Evolutionary conservation across 1,284 basidiomycete species (phyloP).

Genomic region (Pascua sp.): DNA sequence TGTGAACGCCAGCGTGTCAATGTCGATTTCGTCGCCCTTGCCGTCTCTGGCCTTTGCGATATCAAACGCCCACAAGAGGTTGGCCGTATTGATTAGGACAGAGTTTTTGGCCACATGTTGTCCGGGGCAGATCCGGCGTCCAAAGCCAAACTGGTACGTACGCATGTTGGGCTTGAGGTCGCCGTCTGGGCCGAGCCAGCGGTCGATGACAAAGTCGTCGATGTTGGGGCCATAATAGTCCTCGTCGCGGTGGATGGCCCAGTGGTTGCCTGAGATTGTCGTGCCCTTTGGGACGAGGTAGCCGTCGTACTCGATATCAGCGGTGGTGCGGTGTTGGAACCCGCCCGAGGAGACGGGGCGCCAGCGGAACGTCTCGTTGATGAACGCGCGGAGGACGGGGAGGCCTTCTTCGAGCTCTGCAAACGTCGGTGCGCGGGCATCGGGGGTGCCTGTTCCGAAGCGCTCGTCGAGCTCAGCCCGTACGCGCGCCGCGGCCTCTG

Average conservation of each 20-base stretch:
- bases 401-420: slow-evolving; percentile 6
- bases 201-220: slow-evolving; percentile 24
- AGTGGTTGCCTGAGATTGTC: slow-evolving; percentile 14
- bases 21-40: slow-evolving; percentile 9
- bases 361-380: slow-evolving; percentile 20
- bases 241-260: slow-evolving; percentile 28
- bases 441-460: background rate
- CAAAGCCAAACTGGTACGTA: slow-evolving; percentile 31
- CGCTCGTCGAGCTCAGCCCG: slow-evolving; percentile 62
- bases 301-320: slow-evolving; percentile 5
- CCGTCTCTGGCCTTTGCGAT: slow-evolving; percentile 10
- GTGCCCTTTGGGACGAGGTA: slow-evolving; percentile 7
- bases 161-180: slow-evolving; percentile 18
- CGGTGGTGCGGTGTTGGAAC: slow-evolving; percentile 16
- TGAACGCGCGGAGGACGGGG: slow-evolving; percentile 11
- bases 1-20: slow-evolving; percentile 23
- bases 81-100: slow-evolving; percentile 42
- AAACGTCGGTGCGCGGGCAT: slow-evolving; percentile 5
- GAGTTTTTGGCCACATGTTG: slow-evolving; percentile 45
- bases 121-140: slow-evolving; percentile 42
- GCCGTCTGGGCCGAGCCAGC: slow-evolving; percentile 22
- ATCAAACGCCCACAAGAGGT: slow-evolving; percentile 44
- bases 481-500: slow-evolving; percentile 57
- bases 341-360: slow-evolving; percentile 20
- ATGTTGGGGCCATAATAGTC: slow-evolving; percentile 24